Evolutionary conservation across 78 protist species (phyloP), one percentile per base, ranked within the genome.

Genomic region (Cavenderia fasciculata): DNA sequence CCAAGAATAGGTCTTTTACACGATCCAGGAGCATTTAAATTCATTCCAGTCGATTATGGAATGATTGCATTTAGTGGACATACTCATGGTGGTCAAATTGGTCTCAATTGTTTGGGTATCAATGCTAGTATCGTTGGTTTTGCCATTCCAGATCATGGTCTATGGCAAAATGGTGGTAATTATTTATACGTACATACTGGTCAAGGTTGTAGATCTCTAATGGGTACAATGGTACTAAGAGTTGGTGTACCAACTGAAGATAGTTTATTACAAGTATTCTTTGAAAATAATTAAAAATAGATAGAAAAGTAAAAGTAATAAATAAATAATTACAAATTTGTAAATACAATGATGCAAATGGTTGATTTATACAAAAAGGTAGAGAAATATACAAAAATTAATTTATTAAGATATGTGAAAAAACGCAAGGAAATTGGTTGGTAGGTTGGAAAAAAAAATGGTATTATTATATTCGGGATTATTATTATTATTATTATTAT

Each of bases 71-170:
- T 88, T 21, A 65, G 87, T 19, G 95, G 95, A 5, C 95, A 92
- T 25, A 79, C 92, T 4, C 95, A 92, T 54, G 95, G 95, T 49
- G 94, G 94, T 65, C 93, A 92, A 38, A 82, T 92, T 56, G 95
- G 95, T n/a, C 38, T 86, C 23, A 27, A 33, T 40, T 87, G 72
- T 27, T 34, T 68, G 3, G 75, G 75, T 34, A 33, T 87, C 18
- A 66, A 87, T 49, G 4, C 59, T 0, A 59, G 52, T 2, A 25
- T 68, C 14, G 85, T 71, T 27, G 43, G 70, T 46, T 5, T 91
- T 6, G 27, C 69, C 27, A 44, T 84, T 18, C 94, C 94, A 1
- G 94, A 91, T 74, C 89, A 84, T 38, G 27, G 63, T 7, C 27
- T 91, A 19, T 91, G 78, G 85, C 62, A 69, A 70, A 57, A 70